These are phyloP conservation scores for Exophiala phaeomuriformis DNA, from an alignment of 2,329 filamentous ascomycete species.

Conservation along the genomic window DNA sequence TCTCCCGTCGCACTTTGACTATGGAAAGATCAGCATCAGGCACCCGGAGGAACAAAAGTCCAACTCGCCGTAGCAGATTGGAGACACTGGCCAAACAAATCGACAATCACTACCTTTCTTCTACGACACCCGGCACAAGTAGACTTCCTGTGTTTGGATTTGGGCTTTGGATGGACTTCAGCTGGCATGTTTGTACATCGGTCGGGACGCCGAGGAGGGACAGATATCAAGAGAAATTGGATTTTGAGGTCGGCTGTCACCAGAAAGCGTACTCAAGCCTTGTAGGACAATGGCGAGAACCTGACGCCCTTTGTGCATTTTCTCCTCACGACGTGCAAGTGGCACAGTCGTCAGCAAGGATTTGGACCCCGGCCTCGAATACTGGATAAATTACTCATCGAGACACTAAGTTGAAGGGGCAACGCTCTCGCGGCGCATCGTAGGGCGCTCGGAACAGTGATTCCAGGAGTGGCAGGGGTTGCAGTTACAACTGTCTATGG, in stretches of 20 bases:
- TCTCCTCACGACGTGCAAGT: slow-evolving; percentile 14
- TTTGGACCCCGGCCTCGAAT: slow-evolving; percentile 1
- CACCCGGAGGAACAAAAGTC: background rate
- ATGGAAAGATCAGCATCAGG: slow-evolving; percentile 12
- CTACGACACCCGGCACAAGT: slow-evolving; percentile 26
- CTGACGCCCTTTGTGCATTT: slow-evolving; percentile 6
- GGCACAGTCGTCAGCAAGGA: slow-evolving; percentile 14
- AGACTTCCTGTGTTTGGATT: slow-evolving; percentile 25
- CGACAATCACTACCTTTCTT: slow-evolving; percentile 21
- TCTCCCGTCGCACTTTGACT: slow-evolving; percentile 27
- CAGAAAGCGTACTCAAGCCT: slow-evolving; percentile 11
- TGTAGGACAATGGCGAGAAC: slow-evolving; percentile 5
- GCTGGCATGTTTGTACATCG: slow-evolving; percentile 7
- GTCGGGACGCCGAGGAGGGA: background rate
- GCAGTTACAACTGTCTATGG: too few species aligned
- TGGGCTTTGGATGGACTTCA: slow-evolving; percentile 21
- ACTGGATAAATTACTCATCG: slow-evolving; percentile 9
- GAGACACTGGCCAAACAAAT: background rate
- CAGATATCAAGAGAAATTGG: background rate
- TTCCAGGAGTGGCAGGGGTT: too few species aligned
- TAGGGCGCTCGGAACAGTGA: background rate
- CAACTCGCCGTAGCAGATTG: background rate
- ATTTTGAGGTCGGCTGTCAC: background rate
- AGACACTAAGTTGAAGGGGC: background rate
- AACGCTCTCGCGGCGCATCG: background rate